Evolutionary conservation across 179 eudicot genomes (phyloP).

Genomic region (Sideroxylon spinosum): DNA sequence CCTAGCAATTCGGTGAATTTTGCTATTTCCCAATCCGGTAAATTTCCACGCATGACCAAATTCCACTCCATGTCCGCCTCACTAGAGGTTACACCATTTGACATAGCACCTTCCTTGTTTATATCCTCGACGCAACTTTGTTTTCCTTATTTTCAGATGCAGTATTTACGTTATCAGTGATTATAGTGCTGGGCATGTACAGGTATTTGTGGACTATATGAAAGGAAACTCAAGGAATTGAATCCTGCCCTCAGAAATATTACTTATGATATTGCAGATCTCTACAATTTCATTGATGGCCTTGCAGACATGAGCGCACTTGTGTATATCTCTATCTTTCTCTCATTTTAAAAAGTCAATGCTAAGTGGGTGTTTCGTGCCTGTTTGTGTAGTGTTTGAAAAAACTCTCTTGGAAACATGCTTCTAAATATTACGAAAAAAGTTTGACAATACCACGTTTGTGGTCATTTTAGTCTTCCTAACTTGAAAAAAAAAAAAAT

Average conservation of each 20-base stretch:
- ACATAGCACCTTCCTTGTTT: no score
- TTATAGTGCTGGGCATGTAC: conserved; percentile 19
- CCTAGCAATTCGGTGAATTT: no score
- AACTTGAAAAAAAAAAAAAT: background rate
- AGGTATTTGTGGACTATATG: conserved; percentile 87
- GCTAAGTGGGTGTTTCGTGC: background rate
- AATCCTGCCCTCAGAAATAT: conserved; percentile 73
- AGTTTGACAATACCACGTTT: background rate
- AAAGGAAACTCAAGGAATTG: conserved; percentile 83
- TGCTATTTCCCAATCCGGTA: no score
- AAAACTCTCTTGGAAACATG: background rate
- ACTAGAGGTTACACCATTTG: no score
- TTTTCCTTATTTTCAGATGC: background rate
- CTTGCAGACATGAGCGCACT: conserved; percentile 89
- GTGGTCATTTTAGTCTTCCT: conserved; percentile 1
- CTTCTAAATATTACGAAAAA: background rate
- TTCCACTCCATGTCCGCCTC: no score
- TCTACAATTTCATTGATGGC: conserved; percentile 91
- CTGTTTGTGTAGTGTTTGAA: background rate
- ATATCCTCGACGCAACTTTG: background rate
- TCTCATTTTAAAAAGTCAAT: conserved; percentile 17
- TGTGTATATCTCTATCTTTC: conserved; percentile 55
- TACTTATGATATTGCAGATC: conserved; percentile 78
- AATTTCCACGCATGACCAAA: no score
- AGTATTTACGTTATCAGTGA: background rate